Percentiles rank a stretch among this genome's conserved stretches.
phyloP scores from a whole-genome alignment of 2,329 filamentous ascomycete genomes.

The Penicillium corylophilum region DNA sequence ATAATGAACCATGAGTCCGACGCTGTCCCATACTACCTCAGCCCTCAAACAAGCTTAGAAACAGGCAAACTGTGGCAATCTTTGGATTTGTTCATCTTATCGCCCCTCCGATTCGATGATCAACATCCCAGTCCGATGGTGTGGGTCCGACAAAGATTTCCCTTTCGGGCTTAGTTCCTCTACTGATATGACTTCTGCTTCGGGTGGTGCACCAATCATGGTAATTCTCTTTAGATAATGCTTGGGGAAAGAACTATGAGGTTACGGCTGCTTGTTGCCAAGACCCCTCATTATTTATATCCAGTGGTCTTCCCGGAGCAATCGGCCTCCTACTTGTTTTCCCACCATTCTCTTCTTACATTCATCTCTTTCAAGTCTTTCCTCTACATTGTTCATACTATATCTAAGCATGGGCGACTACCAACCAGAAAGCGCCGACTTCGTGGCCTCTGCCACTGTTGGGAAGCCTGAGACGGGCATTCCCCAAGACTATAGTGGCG shows the following conservation, averaged over 20 bases:
- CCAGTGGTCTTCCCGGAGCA: not conserved
- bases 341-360: not conserved
- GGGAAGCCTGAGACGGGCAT: not conserved
- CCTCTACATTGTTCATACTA: not conserved
- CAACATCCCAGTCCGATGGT: not conserved
- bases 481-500: conserved; percentile 21
- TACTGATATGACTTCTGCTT: conserved; percentile 6
- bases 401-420: conserved; percentile 21
- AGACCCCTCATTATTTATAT: not conserved
- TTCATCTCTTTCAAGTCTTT: not conserved
- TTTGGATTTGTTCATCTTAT: not conserved
- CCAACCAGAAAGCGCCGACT: conserved; percentile 2
- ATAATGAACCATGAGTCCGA: not conserved
- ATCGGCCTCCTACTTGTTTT: not conserved
- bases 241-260: not conserved
- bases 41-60: not conserved
- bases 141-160: conserved; percentile 29
- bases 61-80: not conserved
- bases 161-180: conserved; percentile 18
- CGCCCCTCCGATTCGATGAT: not conserved
- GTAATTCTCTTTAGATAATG: not conserved
- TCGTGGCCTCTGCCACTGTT: not conserved
- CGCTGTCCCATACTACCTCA: not conserved
- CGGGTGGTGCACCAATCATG: not conserved
- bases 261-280: not conserved